A percentile compares a stretch with the other conserved stretches of the same genome.
Evolutionary conservation across 2,329 filamentous ascomycete genomes (phyloP).

Genomic region (Anthostomella pinea): DNA sequence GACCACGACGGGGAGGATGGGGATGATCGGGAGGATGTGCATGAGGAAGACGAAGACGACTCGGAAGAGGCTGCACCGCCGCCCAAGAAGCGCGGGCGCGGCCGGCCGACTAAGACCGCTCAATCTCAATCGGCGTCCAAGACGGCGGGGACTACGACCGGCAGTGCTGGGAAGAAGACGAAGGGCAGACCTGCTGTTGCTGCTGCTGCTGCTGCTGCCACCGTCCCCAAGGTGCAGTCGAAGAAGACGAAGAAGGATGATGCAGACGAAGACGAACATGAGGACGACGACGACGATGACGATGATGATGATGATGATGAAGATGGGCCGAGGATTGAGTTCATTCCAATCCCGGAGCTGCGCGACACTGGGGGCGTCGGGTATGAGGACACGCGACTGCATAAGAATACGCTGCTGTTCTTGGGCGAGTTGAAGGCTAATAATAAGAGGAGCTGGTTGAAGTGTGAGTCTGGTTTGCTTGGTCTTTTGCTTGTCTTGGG

Average conservation of each 20-base stretch:
- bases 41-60: slow-evolving; percentile 25
- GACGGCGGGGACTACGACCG: not conserved
- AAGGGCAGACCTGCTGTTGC: slow-evolving; percentile 4
- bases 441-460: slow-evolving; percentile 58
- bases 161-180: not conserved
- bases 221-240: slow-evolving; percentile 16
- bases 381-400: slow-evolving; percentile 52
- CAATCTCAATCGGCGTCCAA: not conserved
- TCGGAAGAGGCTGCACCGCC: slow-evolving; percentile 13
- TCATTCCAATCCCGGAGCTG: slow-evolving; percentile 41
- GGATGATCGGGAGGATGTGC: slow-evolving; percentile 30
- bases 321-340: slow-evolving; percentile 35
- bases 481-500: slow-evolving; percentile 5
- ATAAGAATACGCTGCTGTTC: slow-evolving; percentile 58
- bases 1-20: slow-evolving; percentile 21
- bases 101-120: slow-evolving; percentile 15
- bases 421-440: slow-evolving; percentile 57
- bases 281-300: slow-evolving; percentile 17
- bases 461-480: slow-evolving; percentile 39
- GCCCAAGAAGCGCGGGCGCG: slow-evolving; percentile 18
- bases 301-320: slow-evolving; percentile 36
- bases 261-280: slow-evolving; percentile 23
- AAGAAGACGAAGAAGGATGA: slow-evolving; percentile 28
- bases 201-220: not conserved
- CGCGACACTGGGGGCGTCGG: slow-evolving; percentile 40